phyloP scores from a whole-genome alignment of 73 alveolate species.

The Uronychia binucleata region DNA sequence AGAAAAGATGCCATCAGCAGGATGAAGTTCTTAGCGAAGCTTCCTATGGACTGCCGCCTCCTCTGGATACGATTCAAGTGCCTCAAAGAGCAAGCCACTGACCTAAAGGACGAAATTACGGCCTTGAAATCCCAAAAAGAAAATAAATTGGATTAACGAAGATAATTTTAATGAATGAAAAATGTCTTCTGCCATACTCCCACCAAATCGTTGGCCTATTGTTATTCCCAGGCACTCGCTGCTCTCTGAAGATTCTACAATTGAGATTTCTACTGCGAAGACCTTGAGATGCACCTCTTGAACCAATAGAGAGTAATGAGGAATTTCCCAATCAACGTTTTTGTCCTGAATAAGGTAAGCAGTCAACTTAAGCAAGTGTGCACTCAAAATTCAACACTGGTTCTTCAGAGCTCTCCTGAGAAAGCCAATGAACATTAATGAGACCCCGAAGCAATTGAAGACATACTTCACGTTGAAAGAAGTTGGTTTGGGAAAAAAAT shows the following conservation, averaged over 20 bases:
- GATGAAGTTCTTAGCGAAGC: not conserved
- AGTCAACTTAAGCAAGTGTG: not conserved
- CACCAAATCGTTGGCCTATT: not conserved
- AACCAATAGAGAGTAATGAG: not conserved
- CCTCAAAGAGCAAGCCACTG: constrained; percentile 50
- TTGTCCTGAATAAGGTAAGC: not conserved
- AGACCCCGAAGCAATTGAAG: not conserved
- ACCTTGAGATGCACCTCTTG: not conserved
- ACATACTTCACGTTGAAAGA: not conserved
- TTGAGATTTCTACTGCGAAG: not conserved
- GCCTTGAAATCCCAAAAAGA: not conserved
- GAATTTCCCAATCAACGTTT: not conserved
- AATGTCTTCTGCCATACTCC: not conserved
- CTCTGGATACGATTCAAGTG: constrained; percentile 41
- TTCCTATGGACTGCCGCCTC: constrained; percentile 48
- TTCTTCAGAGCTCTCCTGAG: not conserved
- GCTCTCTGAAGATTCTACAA: not conserved
- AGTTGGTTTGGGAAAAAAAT: not conserved
- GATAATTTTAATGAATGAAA: not conserved
- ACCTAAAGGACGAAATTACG: constrained; percentile 42
- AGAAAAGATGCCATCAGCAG: not conserved
- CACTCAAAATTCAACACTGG: not conserved
- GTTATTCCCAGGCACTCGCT: not conserved
- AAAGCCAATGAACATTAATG: too few species aligned
- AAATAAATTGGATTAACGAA: not conserved